Evolutionary conservation across 192 early-diverging fungal genomes (phyloP).

Genomic region (Mortierella antarctica): DNA sequence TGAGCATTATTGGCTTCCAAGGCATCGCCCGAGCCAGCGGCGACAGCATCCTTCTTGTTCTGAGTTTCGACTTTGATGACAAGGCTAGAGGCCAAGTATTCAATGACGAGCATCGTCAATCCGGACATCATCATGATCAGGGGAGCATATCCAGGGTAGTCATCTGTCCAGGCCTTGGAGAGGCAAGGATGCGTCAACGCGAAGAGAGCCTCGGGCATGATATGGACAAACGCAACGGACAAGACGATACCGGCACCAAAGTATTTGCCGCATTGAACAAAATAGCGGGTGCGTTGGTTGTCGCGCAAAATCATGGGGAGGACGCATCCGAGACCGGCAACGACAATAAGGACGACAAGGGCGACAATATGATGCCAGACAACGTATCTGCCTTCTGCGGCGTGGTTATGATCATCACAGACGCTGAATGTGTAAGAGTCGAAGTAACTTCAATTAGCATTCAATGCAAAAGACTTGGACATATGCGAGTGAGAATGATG

Average conservation of each 20-base stretch:
- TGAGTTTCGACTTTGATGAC: constrained; percentile 37
- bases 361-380: constrained; percentile 63
- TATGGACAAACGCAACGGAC: constrained; percentile 83
- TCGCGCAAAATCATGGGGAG: constrained; percentile 58
- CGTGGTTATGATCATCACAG: constrained; percentile 39
- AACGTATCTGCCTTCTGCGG: constrained; percentile 18
- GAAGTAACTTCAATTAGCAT: background rate
- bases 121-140: constrained; percentile 77
- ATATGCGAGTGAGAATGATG: background rate
- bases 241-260: constrained; percentile 76
- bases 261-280: constrained; percentile 48
- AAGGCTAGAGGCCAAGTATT: constrained; percentile 58
- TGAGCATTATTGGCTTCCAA: background rate
- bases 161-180: constrained; percentile 57
- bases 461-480: background rate
- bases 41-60: constrained; percentile 17
- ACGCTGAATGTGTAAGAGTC: constrained; percentile 4
- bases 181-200: constrained; percentile 70
- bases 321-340: constrained; percentile 58
- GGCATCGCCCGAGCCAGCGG: background rate
- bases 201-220: constrained; percentile 71
- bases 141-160: constrained; percentile 66
- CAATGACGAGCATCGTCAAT: constrained; percentile 74
- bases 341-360: constrained; percentile 62
- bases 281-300: constrained; percentile 23